Evolutionary conservation across 306 rosid genomes (phyloP).

Genomic region (Amphicarpaea edgeworthii): DNA sequence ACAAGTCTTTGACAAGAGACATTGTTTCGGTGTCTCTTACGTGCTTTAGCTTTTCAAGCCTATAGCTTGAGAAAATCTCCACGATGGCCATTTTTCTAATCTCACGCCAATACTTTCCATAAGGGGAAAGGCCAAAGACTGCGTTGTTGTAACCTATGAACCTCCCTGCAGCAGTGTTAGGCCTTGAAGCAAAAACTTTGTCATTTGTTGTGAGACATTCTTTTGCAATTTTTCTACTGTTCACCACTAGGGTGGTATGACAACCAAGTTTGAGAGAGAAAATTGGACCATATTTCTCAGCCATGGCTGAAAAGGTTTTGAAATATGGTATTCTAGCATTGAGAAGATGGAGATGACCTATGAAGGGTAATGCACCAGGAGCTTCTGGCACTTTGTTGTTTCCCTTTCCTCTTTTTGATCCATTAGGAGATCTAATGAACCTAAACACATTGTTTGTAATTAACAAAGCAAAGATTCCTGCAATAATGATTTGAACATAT

Average conservation of each 20-base stretch:
- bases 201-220: constrained; percentile 55
- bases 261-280: constrained; percentile 50
- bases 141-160: constrained; percentile 60
- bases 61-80: constrained; percentile 47
- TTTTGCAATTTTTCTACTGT: constrained; percentile 45
- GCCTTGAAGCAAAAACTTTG: constrained; percentile 52
- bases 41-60: constrained; percentile 55
- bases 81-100: constrained; percentile 55
- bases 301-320: constrained; percentile 45
- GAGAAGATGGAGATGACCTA: constrained; percentile 60
- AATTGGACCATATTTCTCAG: constrained; percentile 53
- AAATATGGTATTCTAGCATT: constrained; percentile 37
- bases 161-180: constrained; percentile 45
- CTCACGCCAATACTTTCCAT: constrained; percentile 73
- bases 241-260: constrained; percentile 47
- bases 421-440: not conserved
- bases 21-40: constrained; percentile 49
- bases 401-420: not conserved
- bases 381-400: constrained; percentile 44
- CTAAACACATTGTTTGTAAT: not conserved
- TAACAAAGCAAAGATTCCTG: constrained; percentile 30
- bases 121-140: constrained; percentile 57
- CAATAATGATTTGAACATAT: not conserved
- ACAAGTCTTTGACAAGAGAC: constrained; percentile 53
- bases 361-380: constrained; percentile 51